These are phyloP conservation scores for Gossypium herbaceum DNA, from an alignment of 345 rosid genomes.

Conservation along the genomic window DNA sequence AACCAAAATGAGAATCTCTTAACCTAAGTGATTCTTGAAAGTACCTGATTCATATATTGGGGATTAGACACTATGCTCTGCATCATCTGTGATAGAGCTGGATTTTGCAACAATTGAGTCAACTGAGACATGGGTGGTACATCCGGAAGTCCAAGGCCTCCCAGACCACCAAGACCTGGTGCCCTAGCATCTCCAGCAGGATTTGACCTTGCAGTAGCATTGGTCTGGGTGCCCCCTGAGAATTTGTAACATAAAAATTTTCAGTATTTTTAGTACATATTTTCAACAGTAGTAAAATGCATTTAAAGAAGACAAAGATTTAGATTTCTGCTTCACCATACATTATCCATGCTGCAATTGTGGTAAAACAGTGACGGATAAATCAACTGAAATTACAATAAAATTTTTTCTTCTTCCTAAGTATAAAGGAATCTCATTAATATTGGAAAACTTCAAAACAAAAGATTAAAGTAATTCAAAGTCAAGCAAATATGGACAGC, in stretches of 20 bases:
- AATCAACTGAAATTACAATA: neutral
- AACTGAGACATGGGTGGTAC: slow-evolving; percentile 45
- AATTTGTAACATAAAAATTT: neutral
- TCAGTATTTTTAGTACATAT: neutral
- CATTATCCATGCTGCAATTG: neutral
- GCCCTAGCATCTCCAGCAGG: slow-evolving; percentile 51
- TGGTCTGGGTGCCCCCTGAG: slow-evolving; percentile 48
- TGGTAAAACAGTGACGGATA: neutral
- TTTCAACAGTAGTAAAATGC: neutral
- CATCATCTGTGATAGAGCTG: slow-evolving; percentile 82
- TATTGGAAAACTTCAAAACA: neutral
- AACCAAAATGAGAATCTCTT: slow-evolving; percentile 7
- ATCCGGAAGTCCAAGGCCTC: slow-evolving; percentile 66
- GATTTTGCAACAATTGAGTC: slow-evolving; percentile 85
- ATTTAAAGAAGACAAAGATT: neutral
- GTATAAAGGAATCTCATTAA: neutral
- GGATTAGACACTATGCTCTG: slow-evolving; percentile 72
- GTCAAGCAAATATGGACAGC: neutral
- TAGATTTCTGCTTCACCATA: slow-evolving; percentile 1
- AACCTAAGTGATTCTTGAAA: slow-evolving; percentile 8
- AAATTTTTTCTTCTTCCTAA: neutral
- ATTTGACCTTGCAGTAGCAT: slow-evolving; percentile 46
- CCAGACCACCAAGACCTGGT: slow-evolving; percentile 52
- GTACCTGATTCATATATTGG: slow-evolving; percentile 81
- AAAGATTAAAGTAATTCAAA: neutral